Conservation (phyloP, 2,329 filamentous ascomycete species). For the Nemania diffusa region DNA sequence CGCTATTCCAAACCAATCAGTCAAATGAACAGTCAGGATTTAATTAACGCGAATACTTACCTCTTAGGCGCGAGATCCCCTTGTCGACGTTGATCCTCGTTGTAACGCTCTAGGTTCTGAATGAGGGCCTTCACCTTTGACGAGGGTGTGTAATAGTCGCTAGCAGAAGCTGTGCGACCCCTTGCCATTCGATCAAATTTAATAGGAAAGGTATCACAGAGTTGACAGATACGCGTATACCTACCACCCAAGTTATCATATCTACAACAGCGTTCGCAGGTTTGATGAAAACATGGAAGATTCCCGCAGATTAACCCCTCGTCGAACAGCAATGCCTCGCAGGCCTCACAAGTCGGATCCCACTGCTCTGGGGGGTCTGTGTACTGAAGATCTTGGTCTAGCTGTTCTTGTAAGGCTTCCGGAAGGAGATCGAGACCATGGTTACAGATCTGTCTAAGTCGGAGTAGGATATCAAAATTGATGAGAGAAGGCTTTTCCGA, state of each 20-base stretch:
- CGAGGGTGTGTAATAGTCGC: not conserved
- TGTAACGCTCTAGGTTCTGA: not conserved
- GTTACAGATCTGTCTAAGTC: not conserved
- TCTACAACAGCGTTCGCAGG: not conserved
- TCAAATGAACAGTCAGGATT: not conserved
- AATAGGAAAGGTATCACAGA: not conserved
- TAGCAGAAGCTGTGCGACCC: not conserved
- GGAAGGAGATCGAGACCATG: not conserved
- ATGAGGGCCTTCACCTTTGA: not conserved
- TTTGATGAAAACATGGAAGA: not conserved
- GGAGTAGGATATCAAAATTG: not conserved
- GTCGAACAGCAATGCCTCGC: not conserved
- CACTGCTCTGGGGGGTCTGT: not conserved
- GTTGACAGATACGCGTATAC: not conserved
- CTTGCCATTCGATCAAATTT: not conserved
- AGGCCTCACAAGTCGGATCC: not conserved
- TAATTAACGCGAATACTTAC: not conserved
- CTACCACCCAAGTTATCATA: not conserved
- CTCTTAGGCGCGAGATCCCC: not conserved
- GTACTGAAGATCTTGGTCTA: not conserved
- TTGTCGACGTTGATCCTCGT: not conserved
- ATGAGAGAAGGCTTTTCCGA: not conserved
- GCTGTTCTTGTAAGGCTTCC: not conserved
- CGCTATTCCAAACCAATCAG: not conserved
- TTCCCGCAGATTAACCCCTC: not conserved